Evolutionary conservation across 2,329 filamentous ascomycete species (phyloP), one percentile per base, ranked within the genome.

Genomic region (Botrytis aclada): DNA sequence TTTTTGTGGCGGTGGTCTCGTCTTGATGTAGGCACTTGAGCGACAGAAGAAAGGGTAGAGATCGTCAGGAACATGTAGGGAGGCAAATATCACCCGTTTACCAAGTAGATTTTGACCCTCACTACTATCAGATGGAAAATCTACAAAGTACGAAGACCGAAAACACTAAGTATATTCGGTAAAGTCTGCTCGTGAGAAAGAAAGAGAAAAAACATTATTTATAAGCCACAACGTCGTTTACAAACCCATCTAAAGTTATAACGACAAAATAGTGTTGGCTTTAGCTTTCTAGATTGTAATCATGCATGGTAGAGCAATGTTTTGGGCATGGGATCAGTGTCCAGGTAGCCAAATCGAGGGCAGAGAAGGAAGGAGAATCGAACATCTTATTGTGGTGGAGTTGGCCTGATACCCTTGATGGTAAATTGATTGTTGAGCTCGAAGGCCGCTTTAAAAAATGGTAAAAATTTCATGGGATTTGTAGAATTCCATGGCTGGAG

Each of bases 361-460:
- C 56, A 63, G 41, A 64, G 56, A 45, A 39, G 51, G 69, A 63
- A 63, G 56, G 43, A 63, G 56, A 51, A 20, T 39, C 41, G 45
- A 63, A 37, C 22, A 51, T 61, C 56, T 29, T 47, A 70, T 51
- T 70, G 56, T 29, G 29, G 54, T 70, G 41, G 67, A 47, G 69
- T 51, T 64, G 29, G 41, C 43, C 43, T 51, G 43, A 64, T 70
- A 51, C 39, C 51, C 69, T 39, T 65, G 69, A 70, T 70, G 69
- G 69, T 56, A 41, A 45, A 62, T 70, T 45, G 54, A 62, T 70
- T 61, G 37, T 62, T 51, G 63, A 69, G 51, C 64, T 41, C 41
- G 29, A 43, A 71, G 34, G 70, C 70, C 58, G 70, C 70, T 71
- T 69, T 72, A 20, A 72, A 72, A 69, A 72, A 69, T 43, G 47